phyloP scores from a whole-genome alignment of 2,329 filamentous ascomycete genomes.

The Zymoseptoria passerinii region DNA sequence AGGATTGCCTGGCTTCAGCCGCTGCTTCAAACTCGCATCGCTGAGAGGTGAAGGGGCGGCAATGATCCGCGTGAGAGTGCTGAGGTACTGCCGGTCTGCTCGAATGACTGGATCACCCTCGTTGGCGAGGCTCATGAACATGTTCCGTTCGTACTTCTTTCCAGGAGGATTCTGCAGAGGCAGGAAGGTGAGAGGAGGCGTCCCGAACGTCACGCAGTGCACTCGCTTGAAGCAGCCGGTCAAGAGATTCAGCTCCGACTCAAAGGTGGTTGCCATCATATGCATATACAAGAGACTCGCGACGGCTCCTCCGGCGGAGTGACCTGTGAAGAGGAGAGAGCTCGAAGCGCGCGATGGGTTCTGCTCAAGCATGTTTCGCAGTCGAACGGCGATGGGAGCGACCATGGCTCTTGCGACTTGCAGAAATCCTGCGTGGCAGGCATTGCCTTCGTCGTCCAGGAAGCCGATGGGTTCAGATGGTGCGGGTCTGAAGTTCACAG shows the following conservation, averaged over 20 bases:
- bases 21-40: conserved; percentile 1
- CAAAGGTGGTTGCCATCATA: conserved; percentile 58
- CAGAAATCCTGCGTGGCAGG: conserved; percentile 75
- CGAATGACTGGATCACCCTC: conserved; percentile 75
- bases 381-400: conserved; percentile 58
- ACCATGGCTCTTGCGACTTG: conserved; percentile 69
- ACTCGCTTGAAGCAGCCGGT: conserved; percentile 65
- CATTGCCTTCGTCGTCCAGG: conserved; percentile 67
- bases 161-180: conserved; percentile 54
- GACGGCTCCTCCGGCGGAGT: conserved; percentile 78
- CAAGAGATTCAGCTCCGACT: conserved; percentile 62
- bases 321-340: conserved; percentile 74
- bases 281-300: conserved; percentile 73
- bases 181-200: conserved; percentile 65
- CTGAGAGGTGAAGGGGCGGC: conserved; percentile 33
- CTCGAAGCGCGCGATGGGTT: conserved; percentile 58
- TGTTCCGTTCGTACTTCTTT: conserved; percentile 48
- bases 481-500: conserved; percentile 66
- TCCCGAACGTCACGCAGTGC: conserved; percentile 80
- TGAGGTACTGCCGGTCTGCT: conserved; percentile 68
- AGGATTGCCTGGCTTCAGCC: not conserved
- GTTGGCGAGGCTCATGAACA: conserved; percentile 76
- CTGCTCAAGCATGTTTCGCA: conserved; percentile 62
- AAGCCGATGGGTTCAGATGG: conserved; percentile 61
- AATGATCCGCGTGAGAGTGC: conserved; percentile 63